These are phyloP conservation scores for Sergeia podlipaevii DNA, from an alignment of 208 protist genomes.

Conservation along the genomic window DNA sequence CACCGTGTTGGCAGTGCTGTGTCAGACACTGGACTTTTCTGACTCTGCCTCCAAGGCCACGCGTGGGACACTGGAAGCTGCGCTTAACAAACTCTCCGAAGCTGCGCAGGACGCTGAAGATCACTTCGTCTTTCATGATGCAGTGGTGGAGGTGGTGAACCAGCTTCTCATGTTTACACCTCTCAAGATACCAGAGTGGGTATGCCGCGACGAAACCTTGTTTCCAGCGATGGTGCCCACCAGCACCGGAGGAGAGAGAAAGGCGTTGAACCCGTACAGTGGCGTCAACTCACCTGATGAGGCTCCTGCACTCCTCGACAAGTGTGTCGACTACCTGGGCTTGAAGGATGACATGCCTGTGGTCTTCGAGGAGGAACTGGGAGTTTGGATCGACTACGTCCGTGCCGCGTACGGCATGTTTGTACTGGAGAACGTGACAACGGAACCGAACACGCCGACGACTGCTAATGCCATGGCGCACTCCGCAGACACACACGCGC, in stretches of 20 bases:
- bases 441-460: not conserved
- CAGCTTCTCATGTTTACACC: slow-evolving; percentile 40
- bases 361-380: slow-evolving; percentile 17
- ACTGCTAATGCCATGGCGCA: not conserved
- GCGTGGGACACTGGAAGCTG: slow-evolving; percentile 17
- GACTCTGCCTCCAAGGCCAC: no score
- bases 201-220: not conserved
- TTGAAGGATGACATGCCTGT: slow-evolving; percentile 22
- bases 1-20: no score
- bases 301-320: slow-evolving; percentile 10
- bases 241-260: no score
- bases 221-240: no score
- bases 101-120: slow-evolving; percentile 23
- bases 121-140: slow-evolving; percentile 25
- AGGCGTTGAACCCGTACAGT: no score
- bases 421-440: slow-evolving; percentile 12
- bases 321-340: slow-evolving; percentile 32
- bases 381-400: slow-evolving; percentile 21
- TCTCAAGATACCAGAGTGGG: slow-evolving; percentile 11
- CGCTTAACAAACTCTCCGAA: slow-evolving; percentile 20
- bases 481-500: not conserved
- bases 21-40: no score
- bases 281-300: no score
- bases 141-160: slow-evolving; percentile 30
- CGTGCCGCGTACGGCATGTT: slow-evolving; percentile 20